These are phyloP conservation scores for Neonectria neomacrospora DNA, from an alignment of 2,329 filamentous ascomycete species.

Conservation along the genomic window DNA sequence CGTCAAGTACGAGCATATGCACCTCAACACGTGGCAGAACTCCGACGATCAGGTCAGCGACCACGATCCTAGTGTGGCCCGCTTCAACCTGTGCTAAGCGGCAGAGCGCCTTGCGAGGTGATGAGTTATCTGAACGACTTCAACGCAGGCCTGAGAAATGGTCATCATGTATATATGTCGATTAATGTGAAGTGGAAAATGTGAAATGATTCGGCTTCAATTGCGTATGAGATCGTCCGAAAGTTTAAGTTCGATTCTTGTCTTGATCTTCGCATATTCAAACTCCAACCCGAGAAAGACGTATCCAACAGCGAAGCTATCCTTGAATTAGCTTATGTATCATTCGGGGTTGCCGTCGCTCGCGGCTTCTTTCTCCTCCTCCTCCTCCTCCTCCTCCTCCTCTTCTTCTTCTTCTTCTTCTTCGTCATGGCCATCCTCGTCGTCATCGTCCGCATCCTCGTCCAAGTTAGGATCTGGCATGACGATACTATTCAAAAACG, in stretches of 20 bases:
- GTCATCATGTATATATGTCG: slow-evolving; percentile 15
- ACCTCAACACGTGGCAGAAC: slow-evolving; percentile 76
- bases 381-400: slow-evolving; percentile 42
- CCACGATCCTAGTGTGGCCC: slow-evolving; percentile 75
- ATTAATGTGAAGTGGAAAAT: slow-evolving; percentile 1
- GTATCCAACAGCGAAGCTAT: not conserved
- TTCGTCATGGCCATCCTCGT: slow-evolving; percentile 44
- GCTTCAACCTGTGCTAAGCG: slow-evolving; percentile 66
- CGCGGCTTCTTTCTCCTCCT: slow-evolving; percentile 5
- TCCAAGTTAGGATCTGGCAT: slow-evolving; percentile 72
- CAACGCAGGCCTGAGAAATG: not conserved
- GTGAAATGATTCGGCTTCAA: not conserved
- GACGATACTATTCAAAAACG: slow-evolving; percentile 77
- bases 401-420: slow-evolving; percentile 19
- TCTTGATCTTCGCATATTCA: not conserved
- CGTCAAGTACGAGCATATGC: slow-evolving; percentile 71
- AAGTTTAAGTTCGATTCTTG: not conserved
- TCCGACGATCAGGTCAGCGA: slow-evolving; percentile 69
- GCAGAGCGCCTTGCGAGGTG: not conserved
- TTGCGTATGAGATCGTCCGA: no score
- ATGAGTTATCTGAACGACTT: not conserved
- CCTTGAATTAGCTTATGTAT: not conserved
- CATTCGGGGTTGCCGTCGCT: not conserved
- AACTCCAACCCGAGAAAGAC: not conserved
- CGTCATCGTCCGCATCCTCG: slow-evolving; percentile 55